Percentiles rank a stretch among this genome's conserved stretches.
Conservation (phyloP, 2,329 filamentous ascomycete genomes). For the Talaromyces sp. region DNA sequence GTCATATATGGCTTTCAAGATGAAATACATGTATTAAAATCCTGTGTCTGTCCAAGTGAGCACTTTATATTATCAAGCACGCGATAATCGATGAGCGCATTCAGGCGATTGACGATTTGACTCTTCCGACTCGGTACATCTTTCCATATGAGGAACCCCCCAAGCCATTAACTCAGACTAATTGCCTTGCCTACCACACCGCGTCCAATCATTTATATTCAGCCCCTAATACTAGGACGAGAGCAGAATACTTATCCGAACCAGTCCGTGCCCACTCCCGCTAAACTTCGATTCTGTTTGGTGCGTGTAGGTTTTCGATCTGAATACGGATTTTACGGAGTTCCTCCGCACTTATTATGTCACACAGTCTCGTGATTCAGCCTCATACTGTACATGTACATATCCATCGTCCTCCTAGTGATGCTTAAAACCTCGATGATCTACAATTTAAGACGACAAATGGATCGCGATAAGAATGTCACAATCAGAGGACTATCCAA, state of each 20-base stretch:
- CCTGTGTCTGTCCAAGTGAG: background rate
- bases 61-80: background rate
- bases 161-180: background rate
- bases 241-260: background rate
- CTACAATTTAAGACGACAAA: background rate
- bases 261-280: background rate
- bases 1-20: background rate
- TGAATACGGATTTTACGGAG: background rate
- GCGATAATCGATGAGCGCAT: background rate
- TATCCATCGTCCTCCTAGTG: background rate
- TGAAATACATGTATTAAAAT: background rate
- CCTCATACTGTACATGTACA: background rate
- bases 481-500: slow-evolving; percentile 1
- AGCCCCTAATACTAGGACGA: background rate
- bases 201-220: background rate
- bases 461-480: background rate
- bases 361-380: background rate
- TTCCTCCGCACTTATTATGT: background rate
- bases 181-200: background rate
- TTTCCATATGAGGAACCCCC: background rate
- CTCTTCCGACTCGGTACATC: background rate
- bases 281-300: background rate
- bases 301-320: background rate
- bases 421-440: background rate
- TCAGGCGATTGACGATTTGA: background rate